Base-by-base conservation (phyloP, 805 yeast species). In the Metschnikowia proteae region DNA sequence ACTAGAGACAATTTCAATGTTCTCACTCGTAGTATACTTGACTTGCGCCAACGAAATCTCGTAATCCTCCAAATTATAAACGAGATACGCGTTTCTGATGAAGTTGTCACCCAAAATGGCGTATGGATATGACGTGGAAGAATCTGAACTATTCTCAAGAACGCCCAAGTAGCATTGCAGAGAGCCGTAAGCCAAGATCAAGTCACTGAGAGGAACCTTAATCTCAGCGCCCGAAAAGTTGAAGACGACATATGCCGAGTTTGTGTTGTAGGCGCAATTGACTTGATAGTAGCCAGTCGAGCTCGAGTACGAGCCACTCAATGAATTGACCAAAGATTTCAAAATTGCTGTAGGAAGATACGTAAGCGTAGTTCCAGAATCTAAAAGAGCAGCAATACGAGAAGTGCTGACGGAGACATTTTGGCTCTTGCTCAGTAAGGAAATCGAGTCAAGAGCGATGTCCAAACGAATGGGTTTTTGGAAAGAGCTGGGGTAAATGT, bases 101-200 rank as follows among this genome's bases (percentile, higher is more conserved):
- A 86, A 78, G 40, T 78, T 75, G 60, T 84, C 90, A 8, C 94
- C 94, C 33, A 86, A 68, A 47, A 83, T 72, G 13, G 68, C 56
- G 47, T 43, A 45, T 3, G 78, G 74, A 58, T 82, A 87, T 11
- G 90, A 91, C 47, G 82, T 71, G 35, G 65, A 49, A 46, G 57
- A 57, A 36, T 38, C 34, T 9, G 34, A 31, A 13, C 32, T 17
- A 26, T 62, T 66, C 10, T 50, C 55, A 29, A 63, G 45, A 23
- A 67, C 54, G 4, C 71, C 69, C 50, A 68, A 59, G 43, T 51
- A 53, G 53, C 74, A 70, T 26, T 29, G 35, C 22, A 27, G 41
- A 25, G 44, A 43, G 17, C 53, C 31, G 57, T 50, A 23, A 42
- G 41, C 48, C 23, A 67, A 35, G 3, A 68, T 48, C 56, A 70